Evolutionary conservation across 2,329 filamentous ascomycete species (phyloP).

Genomic region (Endothia cerciana): DNA sequence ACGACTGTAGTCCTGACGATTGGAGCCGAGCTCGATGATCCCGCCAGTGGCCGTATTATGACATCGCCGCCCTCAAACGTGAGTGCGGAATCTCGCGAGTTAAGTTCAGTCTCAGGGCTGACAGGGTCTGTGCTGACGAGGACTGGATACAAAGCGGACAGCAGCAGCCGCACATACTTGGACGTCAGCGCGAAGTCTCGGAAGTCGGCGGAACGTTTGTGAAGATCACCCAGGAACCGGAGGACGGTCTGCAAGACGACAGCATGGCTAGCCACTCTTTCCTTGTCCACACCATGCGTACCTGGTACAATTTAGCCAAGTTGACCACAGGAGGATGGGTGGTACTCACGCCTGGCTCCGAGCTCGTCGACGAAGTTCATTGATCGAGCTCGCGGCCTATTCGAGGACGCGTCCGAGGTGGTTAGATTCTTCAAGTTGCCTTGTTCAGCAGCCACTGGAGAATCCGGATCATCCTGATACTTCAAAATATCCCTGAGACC

Average conservation of each 20-base stretch:
- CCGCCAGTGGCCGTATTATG: slow-evolving; percentile 73
- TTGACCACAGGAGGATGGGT: background rate
- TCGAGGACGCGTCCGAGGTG: slow-evolving; percentile 35
- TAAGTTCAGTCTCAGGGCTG: slow-evolving; percentile 82
- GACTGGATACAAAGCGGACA: slow-evolving; percentile 82
- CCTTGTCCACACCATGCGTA: slow-evolving; percentile 47
- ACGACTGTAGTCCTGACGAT: slow-evolving; percentile 74
- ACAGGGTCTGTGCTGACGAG: slow-evolving; percentile 86
- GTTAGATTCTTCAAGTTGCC: slow-evolving; percentile 32
- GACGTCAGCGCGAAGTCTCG: slow-evolving; percentile 81
- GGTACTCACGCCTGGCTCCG: slow-evolving; percentile 55
- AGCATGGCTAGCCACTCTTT: slow-evolving; percentile 60
- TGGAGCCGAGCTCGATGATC: slow-evolving; percentile 63
- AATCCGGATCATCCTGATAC: slow-evolving; percentile 63
- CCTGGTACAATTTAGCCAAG: slow-evolving; percentile 38
- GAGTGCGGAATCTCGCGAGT: slow-evolving; percentile 77
- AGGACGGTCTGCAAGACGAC: slow-evolving; percentile 75
- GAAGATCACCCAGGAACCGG: slow-evolving; percentile 77
- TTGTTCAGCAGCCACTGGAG: slow-evolving; percentile 44
- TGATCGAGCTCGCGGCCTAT: slow-evolving; percentile 58
- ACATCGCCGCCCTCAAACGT: slow-evolving; percentile 87
- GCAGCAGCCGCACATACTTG: slow-evolving; percentile 78
- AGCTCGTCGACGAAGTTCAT: slow-evolving; percentile 69
- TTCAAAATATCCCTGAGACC: slow-evolving; percentile 74
- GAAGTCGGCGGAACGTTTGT: slow-evolving; percentile 76